A percentile compares a stretch with the other conserved stretches of the same genome.
phyloP scores from a whole-genome alignment of 1,284 basidiomycete species.

The Ustilago esculenta region DNA sequence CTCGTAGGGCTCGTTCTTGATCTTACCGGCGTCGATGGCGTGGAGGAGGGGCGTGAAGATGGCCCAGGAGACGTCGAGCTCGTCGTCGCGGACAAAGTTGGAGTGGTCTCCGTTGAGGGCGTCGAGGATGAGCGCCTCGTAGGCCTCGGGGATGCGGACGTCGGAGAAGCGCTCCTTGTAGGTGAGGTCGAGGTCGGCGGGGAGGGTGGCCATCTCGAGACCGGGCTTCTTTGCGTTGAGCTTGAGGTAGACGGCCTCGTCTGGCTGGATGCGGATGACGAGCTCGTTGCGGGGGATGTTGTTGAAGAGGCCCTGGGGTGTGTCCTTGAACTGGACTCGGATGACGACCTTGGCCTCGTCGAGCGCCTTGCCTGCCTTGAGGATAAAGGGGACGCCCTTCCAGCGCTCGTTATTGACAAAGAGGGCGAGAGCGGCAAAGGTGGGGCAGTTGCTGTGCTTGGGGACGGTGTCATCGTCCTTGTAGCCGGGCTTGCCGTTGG shows the following conservation, averaged over 20 bases:
- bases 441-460: constrained; percentile 68
- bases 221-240: constrained; percentile 65
- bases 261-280: constrained; percentile 65
- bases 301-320: constrained; percentile 45
- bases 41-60: constrained; percentile 67
- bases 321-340: constrained; percentile 64
- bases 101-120: constrained; percentile 67
- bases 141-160: constrained; percentile 65
- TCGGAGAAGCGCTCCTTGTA: constrained; percentile 64
- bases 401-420: constrained; percentile 64
- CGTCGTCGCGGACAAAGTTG: constrained; percentile 67
- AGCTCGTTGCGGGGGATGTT: constrained; percentile 62
- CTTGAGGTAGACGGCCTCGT: constrained; percentile 65
- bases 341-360: constrained; percentile 66
- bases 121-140: constrained; percentile 67
- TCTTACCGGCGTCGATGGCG: constrained; percentile 63
- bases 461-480: constrained; percentile 68
- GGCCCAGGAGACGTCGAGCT: constrained; percentile 66
- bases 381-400: constrained; percentile 65
- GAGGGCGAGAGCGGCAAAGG: constrained; percentile 66
- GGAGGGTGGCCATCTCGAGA: constrained; percentile 49
- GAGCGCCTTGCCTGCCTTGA: constrained; percentile 66
- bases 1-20: constrained; percentile 60
- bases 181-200: constrained; percentile 60
- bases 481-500: constrained; percentile 67